Base-by-base conservation (phyloP, 1,284 basidiomycete genomes). In the Cerioporus squamosus region DNA sequence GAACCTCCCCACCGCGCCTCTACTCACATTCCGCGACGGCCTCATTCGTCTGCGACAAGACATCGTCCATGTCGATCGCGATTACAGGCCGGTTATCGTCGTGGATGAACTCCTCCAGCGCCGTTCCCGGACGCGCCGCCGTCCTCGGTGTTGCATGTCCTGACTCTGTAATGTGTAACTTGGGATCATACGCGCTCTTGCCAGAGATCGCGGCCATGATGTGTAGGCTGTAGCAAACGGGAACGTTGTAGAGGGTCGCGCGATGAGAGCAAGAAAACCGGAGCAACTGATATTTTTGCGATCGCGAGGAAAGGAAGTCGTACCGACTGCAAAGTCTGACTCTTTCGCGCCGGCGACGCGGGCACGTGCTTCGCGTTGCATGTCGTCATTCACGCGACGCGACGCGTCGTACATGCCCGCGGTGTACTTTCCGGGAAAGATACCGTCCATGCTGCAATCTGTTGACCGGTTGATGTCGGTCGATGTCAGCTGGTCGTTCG, bases 41-140 rank as follows among this genome's bases (percentile, higher is more conserved):
- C 48, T 73, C 66, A 71, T 93, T 94, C 3, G 90, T 93, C 68
- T 85, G 76, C 62, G 85, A 81, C 51, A 93, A 73, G 5, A 93
- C 91, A 77, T 93, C 91, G 66, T 93, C 91, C 59, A 92, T 74
- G 74, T 93, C 91, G 40, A 91, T 77, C 4, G 88, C 88, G 68
- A 93, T 87, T 47, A 87, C 71, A 14, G 80, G 79, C 57, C 59
- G 43, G 33, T 50, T 53, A 12, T 52, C 43, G 20, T 61, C 51
- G 33, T 59, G 51, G 46, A 53, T 46, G 22, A 64, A 61, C 20
- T 64, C 57, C 17, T 59, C 49, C 5, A 64, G 57, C 24, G 53
- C 42, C 1, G 59, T 59, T 2, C 62, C 62, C 6, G 62, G 55
- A 10, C 49, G 47, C 7, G 62, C 62, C 5, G 54, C 60, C 3